A percentile compares a stretch with the other conserved stretches of the same genome.
phyloP scores from a whole-genome alignment of 495 filamentous ascomycete species.

The Aspergillus sclerotiicarbonarius region DNA sequence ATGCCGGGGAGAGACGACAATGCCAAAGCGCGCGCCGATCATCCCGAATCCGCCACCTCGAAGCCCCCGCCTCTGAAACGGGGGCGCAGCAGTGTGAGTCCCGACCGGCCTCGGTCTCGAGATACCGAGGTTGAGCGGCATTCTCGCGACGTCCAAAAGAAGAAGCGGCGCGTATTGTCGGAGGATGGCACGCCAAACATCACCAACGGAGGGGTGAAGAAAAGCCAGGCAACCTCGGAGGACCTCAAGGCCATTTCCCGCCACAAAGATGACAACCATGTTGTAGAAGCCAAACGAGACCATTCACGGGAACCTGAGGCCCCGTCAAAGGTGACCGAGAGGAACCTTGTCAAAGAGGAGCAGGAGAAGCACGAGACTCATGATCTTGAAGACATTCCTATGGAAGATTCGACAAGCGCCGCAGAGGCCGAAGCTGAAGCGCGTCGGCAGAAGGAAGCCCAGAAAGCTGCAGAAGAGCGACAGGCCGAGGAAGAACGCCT shows the following conservation, averaged over 20 bases:
- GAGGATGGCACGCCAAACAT: slow-evolving; percentile 38
- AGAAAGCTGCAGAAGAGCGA: slow-evolving; percentile 17
- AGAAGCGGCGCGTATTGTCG: slow-evolving; percentile 50
- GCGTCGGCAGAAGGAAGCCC: slow-evolving; percentile 34
- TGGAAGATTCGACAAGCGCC: slow-evolving; percentile 26
- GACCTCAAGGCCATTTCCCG: slow-evolving; percentile 27
- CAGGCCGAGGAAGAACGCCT: slow-evolving; percentile 38
- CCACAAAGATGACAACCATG: slow-evolving; percentile 24
- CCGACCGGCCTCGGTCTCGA: slow-evolving; percentile 56
- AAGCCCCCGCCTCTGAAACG: slow-evolving; percentile 51
- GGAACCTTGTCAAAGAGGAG: slow-evolving; percentile 34
- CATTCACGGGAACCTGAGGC: slow-evolving; percentile 21
- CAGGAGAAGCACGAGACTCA: slow-evolving; percentile 26
- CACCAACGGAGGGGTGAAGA: slow-evolving; percentile 33
- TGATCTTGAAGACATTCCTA: slow-evolving; percentile 31
- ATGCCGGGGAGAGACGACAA: slow-evolving; percentile 40
- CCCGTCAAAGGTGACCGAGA: slow-evolving; percentile 10
- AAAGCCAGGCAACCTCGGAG: slow-evolving; percentile 24
- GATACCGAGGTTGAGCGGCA: slow-evolving; percentile 44
- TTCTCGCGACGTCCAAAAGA: slow-evolving; percentile 38
- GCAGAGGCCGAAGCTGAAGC: slow-evolving; percentile 41
- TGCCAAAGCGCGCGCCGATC: slow-evolving; percentile 33
- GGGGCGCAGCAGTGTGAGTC: slow-evolving; percentile 64
- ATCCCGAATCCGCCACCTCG: slow-evolving; percentile 26
- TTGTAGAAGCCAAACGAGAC: slow-evolving; percentile 16